Evolutionary conservation across 179 eudicot genomes (phyloP).

Genomic region (Silene vulgaris): DNA sequence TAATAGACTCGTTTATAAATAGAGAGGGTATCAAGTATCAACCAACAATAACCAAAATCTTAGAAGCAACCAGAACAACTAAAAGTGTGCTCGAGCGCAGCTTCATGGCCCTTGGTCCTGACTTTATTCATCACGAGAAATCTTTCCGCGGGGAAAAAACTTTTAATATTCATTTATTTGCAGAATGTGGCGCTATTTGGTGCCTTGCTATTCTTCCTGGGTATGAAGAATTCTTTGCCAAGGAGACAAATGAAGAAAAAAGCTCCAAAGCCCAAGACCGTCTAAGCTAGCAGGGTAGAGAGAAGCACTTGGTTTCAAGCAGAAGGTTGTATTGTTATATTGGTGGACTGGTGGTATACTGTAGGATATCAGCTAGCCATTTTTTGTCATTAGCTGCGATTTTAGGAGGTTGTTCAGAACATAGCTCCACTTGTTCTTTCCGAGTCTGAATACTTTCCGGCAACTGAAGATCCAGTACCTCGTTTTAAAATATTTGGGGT

Average conservation of each 20-base stretch:
- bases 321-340: slow-evolving; percentile 21
- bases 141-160: not conserved
- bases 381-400: slow-evolving; percentile 19
- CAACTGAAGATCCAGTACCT: not conserved
- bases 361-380: slow-evolving; percentile 20
- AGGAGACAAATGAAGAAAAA: slow-evolving; percentile 41
- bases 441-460: not conserved
- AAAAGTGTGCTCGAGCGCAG: not conserved
- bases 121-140: not conserved
- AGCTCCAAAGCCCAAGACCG: slow-evolving; percentile 42
- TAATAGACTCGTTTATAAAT: too few relatives aligned
- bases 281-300: slow-evolving; percentile 23
- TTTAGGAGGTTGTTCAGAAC: slow-evolving; percentile 5
- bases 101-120: not conserved
- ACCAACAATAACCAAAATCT: too few relatives aligned
- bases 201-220: slow-evolving; percentile 46
- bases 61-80: too few relatives aligned
- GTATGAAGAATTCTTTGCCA: slow-evolving; percentile 45
- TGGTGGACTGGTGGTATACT: slow-evolving; percentile 20
- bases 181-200: slow-evolving; percentile 46
- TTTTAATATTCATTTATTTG: slow-evolving; percentile 12
- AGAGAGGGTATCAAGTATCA: not conserved
- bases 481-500: not conserved
- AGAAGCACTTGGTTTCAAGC: not conserved
- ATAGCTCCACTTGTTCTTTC: not conserved